A percentile compares a stretch with the other conserved stretches of the same genome.
Conservation (phyloP, 495 filamentous ascomycete species). For the Podospora sp. region DNA sequence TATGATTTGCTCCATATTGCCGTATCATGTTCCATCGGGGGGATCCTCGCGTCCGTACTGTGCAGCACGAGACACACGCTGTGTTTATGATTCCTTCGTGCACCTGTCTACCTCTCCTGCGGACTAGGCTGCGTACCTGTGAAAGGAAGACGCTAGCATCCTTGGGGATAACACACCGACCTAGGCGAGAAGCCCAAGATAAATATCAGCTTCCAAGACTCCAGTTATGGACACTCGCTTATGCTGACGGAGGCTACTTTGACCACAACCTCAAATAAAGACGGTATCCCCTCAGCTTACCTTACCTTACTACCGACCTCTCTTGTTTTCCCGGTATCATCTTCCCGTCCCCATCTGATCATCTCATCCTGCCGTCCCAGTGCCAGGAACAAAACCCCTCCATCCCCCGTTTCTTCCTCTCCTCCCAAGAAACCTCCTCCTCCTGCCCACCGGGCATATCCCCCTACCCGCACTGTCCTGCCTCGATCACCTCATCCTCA, state of each 20-base stretch:
- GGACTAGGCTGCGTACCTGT: too few relatives aligned
- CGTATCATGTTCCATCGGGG: background rate
- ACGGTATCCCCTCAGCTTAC: background rate
- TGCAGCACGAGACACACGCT: background rate
- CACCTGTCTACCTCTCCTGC: background rate
- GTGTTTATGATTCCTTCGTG: background rate
- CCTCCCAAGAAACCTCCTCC: too few relatives aligned
- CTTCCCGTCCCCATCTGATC: background rate
- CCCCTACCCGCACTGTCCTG: background rate
- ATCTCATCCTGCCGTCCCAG: background rate
- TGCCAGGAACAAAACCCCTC: background rate
- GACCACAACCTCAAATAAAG: background rate
- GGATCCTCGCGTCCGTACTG: background rate
- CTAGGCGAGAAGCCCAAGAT: background rate
- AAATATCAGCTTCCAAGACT: background rate
- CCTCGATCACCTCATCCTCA: background rate
- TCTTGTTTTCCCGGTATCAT: background rate
- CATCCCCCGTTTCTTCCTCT: background rate
- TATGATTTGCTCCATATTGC: background rate
- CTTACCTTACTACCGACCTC: background rate
- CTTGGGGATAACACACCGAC: background rate
- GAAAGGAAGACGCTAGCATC: background rate
- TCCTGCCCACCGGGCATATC: too few relatives aligned
- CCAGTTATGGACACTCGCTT: background rate
- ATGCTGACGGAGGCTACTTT: background rate